Evolutionary conservation across 202 grass and related monocot genomes (phyloP).

Genomic region (Cymbopogon flexuosus): DNA sequence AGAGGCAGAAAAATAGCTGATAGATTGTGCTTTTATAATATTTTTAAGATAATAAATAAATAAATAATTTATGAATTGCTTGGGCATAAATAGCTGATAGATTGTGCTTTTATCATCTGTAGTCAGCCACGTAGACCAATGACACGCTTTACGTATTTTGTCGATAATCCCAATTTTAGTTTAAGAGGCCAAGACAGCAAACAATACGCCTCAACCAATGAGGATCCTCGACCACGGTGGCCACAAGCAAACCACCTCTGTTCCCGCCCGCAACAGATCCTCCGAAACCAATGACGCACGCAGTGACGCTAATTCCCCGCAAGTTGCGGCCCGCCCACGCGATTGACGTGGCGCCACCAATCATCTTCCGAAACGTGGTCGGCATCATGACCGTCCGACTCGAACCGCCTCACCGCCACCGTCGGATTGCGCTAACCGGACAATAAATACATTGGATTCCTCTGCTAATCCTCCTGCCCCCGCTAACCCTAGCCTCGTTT

Average conservation of each 20-base stretch:
- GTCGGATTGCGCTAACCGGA: not conserved
- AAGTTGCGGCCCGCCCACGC: conserved; percentile 21
- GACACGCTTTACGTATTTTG: too few species aligned
- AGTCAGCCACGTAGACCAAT: too few species aligned
- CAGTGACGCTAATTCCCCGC: conserved; percentile 45
- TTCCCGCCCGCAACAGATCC: conserved; percentile 18
- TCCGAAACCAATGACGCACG: not conserved
- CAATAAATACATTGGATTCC: conserved; percentile 38
- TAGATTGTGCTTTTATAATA: too few species aligned
- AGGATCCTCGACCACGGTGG: not conserved
- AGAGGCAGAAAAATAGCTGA: too few species aligned
- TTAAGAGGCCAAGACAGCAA: not conserved
- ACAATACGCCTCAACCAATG: not conserved
- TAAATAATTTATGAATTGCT: too few species aligned
- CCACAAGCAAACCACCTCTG: fast-evolving
- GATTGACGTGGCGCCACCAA: conserved; percentile 33
- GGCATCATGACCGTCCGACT: not conserved
- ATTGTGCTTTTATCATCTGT: too few species aligned
- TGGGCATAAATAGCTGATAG: too few species aligned
- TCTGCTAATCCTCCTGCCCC: not conserved
- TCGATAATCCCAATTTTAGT: too few species aligned
- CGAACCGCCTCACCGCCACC: not conserved
- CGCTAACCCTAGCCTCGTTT: not conserved
- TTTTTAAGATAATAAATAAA: too few species aligned
- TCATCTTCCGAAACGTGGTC: not conserved